phyloP scores from a whole-genome alignment of 1,284 basidiomycete genomes.

The Gomphus bonarii region DNA sequence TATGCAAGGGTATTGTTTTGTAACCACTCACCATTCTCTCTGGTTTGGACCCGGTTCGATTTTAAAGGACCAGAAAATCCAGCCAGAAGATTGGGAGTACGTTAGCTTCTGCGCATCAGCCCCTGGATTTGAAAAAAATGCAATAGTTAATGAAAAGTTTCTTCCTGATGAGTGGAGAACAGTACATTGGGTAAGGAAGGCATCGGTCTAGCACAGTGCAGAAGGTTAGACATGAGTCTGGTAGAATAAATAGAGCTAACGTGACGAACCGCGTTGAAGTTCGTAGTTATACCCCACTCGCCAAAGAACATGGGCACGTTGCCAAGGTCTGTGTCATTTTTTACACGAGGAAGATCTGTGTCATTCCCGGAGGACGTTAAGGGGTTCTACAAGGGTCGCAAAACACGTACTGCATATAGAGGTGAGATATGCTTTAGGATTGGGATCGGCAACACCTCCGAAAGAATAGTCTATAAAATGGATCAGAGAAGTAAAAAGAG shows the following conservation, averaged over 20 bases:
- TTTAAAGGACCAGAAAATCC: slow-evolving; percentile 80
- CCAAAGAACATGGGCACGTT: slow-evolving; percentile 39
- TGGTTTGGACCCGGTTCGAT: slow-evolving; percentile 48
- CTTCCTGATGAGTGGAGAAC: neutral
- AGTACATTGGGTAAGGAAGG: slow-evolving; percentile 42
- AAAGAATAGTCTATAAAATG: slow-evolving; percentile 5
- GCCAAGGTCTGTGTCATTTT: slow-evolving; percentile 35
- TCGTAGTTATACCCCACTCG: slow-evolving; percentile 65
- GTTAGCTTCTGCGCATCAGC: slow-evolving; percentile 71
- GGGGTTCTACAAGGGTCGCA: neutral
- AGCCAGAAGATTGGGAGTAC: slow-evolving; percentile 53
- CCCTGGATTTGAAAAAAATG: slow-evolving; percentile 25
- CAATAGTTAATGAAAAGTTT: neutral
- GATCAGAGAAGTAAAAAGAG: slow-evolving; percentile 6
- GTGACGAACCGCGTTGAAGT: slow-evolving; percentile 37
- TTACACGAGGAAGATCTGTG: slow-evolving; percentile 41
- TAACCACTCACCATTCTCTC: slow-evolving; percentile 42
- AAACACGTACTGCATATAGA: slow-evolving; percentile 54
- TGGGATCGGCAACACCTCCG: slow-evolving; percentile 60
- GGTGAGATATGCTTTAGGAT: slow-evolving; percentile 50
- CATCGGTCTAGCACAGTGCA: slow-evolving; percentile 28
- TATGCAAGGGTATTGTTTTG: neutral
- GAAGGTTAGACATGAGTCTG: neutral
- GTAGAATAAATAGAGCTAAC: neutral
- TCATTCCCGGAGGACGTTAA: neutral